Conservation (phyloP, 2,329 filamentous ascomycete genomes). For the Leptographium flavum region DNA sequence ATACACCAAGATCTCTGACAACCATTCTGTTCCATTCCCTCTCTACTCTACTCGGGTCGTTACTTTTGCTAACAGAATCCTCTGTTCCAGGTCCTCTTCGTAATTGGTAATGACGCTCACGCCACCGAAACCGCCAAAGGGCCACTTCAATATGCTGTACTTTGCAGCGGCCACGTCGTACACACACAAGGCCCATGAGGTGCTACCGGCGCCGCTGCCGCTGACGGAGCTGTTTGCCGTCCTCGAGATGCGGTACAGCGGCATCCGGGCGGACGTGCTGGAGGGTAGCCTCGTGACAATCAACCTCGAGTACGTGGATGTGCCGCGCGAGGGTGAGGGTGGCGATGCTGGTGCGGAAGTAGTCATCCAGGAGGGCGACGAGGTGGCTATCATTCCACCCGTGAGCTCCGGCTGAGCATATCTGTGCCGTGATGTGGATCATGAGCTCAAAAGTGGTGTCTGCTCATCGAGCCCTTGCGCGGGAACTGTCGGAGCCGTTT, state of each 20-base stretch:
- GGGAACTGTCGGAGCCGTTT: not conserved
- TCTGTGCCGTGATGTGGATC: too few species aligned
- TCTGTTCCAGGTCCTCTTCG: not conserved
- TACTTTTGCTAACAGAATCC: not conserved
- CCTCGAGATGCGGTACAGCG: constrained; percentile 56
- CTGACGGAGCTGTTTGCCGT: constrained; percentile 47
- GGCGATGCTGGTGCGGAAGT: constrained; percentile 16
- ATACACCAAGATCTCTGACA: constrained; percentile 8
- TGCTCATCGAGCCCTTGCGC: constrained; percentile 1
- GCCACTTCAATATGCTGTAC: constrained; percentile 69
- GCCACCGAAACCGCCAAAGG: constrained; percentile 34
- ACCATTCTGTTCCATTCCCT: not conserved
- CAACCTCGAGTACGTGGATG: constrained; percentile 68
- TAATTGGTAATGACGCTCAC: constrained; percentile 15
- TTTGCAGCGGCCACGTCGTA: constrained; percentile 64
- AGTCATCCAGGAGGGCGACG: constrained; percentile 57
- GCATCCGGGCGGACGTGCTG: constrained; percentile 54
- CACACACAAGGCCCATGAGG: constrained; percentile 53
- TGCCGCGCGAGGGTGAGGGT: constrained; percentile 24
- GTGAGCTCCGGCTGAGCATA: constrained; percentile 70
- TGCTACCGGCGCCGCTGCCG: constrained; percentile 50
- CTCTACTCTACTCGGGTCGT: not conserved
- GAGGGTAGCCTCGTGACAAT: constrained; percentile 63
- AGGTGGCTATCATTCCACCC: constrained; percentile 77
- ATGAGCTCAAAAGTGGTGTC: constrained; percentile 13